phyloP scores from a whole-genome alignment of 495 filamentous ascomycete genomes.

The Aspergillus kassunensis region DNA sequence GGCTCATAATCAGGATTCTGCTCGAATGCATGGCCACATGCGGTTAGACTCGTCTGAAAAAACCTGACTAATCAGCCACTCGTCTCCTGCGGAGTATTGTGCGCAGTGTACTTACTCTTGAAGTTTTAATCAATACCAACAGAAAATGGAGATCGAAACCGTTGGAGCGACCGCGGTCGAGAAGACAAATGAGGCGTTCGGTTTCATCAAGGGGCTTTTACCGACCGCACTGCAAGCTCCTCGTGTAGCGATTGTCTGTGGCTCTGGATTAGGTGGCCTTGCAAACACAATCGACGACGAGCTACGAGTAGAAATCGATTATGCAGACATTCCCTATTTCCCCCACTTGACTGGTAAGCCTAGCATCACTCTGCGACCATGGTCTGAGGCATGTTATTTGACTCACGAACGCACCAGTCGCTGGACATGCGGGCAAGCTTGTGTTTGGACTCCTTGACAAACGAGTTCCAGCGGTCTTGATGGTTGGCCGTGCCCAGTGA shows the following conservation, averaged over 20 bases:
- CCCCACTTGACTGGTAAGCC: constrained; percentile 59
- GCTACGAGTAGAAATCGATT: constrained; percentile 55
- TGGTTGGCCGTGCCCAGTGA: constrained; percentile 73
- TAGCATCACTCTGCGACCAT: background rate
- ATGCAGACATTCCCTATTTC: constrained; percentile 62
- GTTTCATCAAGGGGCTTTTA: constrained; percentile 34
- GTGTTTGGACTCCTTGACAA: constrained; percentile 63
- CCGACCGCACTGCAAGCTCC: constrained; percentile 50
- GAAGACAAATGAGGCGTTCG: constrained; percentile 36
- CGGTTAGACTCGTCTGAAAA: background rate
- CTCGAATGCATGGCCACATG: background rate
- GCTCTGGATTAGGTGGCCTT: constrained; percentile 68
- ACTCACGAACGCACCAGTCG: constrained; percentile 36
- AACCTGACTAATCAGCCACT: background rate
- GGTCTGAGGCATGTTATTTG: background rate
- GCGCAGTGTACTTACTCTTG: too few relatives aligned
- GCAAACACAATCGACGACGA: constrained; percentile 52
- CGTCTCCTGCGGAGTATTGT: too few relatives aligned
- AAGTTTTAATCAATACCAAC: too few relatives aligned
- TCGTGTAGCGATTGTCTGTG: constrained; percentile 66
- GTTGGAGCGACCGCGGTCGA: constrained; percentile 21
- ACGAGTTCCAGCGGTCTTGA: constrained; percentile 59
- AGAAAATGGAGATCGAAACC: background rate
- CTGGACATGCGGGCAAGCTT: constrained; percentile 71
- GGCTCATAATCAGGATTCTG: background rate